Evolutionary conservation across 2,329 filamentous ascomycete species (phyloP).

Genomic region (Penicillium hordei): DNA sequence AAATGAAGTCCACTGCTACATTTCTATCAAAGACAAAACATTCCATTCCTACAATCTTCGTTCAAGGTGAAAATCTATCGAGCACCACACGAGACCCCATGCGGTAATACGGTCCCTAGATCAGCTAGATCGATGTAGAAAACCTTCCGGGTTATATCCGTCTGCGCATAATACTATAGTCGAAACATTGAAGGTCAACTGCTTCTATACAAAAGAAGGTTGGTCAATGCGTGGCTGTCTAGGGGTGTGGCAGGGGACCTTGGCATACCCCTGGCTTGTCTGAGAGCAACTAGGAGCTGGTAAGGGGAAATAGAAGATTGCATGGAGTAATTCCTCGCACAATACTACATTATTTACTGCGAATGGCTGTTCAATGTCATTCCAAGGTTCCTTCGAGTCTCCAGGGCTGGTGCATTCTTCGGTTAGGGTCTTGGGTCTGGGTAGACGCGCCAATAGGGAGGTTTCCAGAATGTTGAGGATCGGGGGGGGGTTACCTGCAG

Average conservation of each 20-base stretch:
- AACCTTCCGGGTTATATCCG: not conserved
- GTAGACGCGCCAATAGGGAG: constrained; percentile 2
- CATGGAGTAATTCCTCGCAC: not conserved
- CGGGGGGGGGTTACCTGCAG: constrained; percentile 4
- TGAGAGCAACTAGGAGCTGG: not conserved
- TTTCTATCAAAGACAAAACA: constrained; percentile 7
- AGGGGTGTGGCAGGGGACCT: not conserved
- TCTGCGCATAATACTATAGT: not conserved
- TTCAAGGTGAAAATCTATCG: not conserved
- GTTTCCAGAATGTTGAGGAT: not conserved
- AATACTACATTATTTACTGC: not conserved
- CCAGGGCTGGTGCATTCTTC: not conserved
- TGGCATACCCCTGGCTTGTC: not conserved
- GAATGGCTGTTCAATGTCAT: not conserved
- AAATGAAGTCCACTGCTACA: not conserved
- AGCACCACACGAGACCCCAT: not conserved
- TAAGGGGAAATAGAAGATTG: not conserved
- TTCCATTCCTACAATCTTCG: not conserved
- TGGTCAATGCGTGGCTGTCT: not conserved
- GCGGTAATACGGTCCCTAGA: not conserved
- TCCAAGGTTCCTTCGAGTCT: too few relatives aligned
- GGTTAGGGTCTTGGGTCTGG: not conserved
- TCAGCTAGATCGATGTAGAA: not conserved
- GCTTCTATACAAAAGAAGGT: not conserved
- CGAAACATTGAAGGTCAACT: too few relatives aligned